Base-by-base conservation (phyloP, 164 flowering plant species). In the Aristolochia californica region DNA sequence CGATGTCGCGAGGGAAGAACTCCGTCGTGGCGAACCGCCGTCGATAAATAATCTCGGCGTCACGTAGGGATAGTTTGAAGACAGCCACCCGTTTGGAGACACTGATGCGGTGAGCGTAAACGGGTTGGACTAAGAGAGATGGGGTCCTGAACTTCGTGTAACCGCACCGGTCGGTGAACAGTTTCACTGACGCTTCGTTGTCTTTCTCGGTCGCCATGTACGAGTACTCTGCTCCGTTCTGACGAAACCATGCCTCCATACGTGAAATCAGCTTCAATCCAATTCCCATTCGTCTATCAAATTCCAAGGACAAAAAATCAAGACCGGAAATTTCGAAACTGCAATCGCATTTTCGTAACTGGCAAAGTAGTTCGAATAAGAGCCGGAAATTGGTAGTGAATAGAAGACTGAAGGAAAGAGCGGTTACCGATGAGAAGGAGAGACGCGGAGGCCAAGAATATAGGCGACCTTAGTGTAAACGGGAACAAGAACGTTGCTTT, bases 1-100 rank as follows among this genome's bases (percentile, higher is more conserved):
- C 93, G 45, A 93, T 85, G 74, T 93, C 99, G 9, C 91, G 78
- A 0, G 99, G 99, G 75, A 89, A 90, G 72, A 93, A 93, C 82
- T 93, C 99, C 21, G 82, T 80, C 49, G 96, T 83, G 56, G 93
- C 70, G 78, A 83, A 81, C 0, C 80, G 80, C 51, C 71, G 73
- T 16, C 87, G 84, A 79, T 93, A 93, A 62, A 90, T 78, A 4
- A 48, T 1, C 61, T 84, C 97, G n/a, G 97, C 95, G 22, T 90
- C 95, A 53, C 61, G 10, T 0, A 84, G 78, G 44, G 45, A 2
- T 72, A 93, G 82, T 10, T 48, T 43, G 67, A 85, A 2, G 65
- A 94, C 66, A 5, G 67, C 22, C 63, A 78, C 76, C 1, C 83
- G 67, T 17, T 44, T 43, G 1, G 84, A 27, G 53, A 81, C 48